Evolutionary conservation across 2,329 filamentous ascomycete species (phyloP).

Genomic region (Fusarium sp.): DNA sequence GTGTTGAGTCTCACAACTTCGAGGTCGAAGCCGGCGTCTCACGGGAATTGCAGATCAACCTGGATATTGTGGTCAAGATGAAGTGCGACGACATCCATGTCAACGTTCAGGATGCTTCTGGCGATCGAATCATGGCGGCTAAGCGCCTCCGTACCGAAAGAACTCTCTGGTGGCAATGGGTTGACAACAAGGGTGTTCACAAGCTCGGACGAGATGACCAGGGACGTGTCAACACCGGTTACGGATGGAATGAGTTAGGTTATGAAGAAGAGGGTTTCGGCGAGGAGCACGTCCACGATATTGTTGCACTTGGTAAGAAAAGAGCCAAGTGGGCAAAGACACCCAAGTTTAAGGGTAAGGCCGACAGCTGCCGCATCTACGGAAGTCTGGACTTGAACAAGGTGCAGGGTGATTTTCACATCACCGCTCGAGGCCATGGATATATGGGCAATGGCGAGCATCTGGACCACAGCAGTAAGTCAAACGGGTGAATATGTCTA

Average conservation of each 20-base stretch:
- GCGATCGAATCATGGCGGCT: slow-evolving; percentile 90
- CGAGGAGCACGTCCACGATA: slow-evolving; percentile 93
- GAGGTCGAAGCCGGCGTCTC: slow-evolving; percentile 93
- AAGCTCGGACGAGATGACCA: slow-evolving; percentile 69
- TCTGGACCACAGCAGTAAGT: slow-evolving; percentile 84
- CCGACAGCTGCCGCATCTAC: slow-evolving; percentile 89
- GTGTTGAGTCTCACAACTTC: slow-evolving; percentile 89
- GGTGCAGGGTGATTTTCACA: slow-evolving; percentile 98
- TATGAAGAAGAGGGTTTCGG: slow-evolving; percentile 76
- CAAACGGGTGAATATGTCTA: background rate
- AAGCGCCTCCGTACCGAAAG: slow-evolving; percentile 80
- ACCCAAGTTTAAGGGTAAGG: slow-evolving; percentile 71
- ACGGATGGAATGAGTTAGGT: slow-evolving; percentile 63
- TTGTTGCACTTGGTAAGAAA: slow-evolving; percentile 78
- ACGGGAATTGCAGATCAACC: slow-evolving; percentile 91
- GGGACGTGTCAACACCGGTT: slow-evolving; percentile 65
- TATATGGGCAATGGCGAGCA: slow-evolving; percentile 85
- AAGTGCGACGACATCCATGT: slow-evolving; percentile 89
- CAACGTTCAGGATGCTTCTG: slow-evolving; percentile 96
- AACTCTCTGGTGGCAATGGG: slow-evolving; percentile 88
- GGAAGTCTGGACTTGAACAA: slow-evolving; percentile 94
- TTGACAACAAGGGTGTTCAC: slow-evolving; percentile 77
- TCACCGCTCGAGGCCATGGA: slow-evolving; percentile 95
- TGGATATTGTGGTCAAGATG: slow-evolving; percentile 95
- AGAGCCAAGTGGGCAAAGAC: slow-evolving; percentile 82